These are phyloP conservation scores for Fagopyrum esculentum DNA, from an alignment of 148 eudicot species.

Conservation along the genomic window DNA sequence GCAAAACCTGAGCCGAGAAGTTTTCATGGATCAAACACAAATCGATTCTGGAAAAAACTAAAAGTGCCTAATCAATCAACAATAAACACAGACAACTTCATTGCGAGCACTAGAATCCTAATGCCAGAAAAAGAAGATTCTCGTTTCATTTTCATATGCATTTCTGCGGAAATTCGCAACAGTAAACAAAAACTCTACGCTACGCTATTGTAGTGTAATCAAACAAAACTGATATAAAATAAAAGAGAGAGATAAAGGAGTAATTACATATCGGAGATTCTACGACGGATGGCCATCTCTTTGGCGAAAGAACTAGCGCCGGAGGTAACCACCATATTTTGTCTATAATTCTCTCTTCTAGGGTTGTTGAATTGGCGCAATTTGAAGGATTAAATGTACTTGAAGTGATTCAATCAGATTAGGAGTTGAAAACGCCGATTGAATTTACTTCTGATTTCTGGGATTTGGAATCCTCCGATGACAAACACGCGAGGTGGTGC, in stretches of 20 bases:
- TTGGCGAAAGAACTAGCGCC: conserved; percentile 44
- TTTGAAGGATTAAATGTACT: background rate
- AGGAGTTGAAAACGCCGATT: background rate
- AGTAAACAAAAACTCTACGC: background rate
- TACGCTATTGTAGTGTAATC: background rate
- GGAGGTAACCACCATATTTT: conserved; percentile 56
- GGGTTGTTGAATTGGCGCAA: conserved; percentile 1
- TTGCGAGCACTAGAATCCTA: background rate
- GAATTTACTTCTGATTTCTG: background rate
- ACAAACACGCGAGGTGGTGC: background rate
- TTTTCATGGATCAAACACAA: background rate
- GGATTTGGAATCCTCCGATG: background rate
- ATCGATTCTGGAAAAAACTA: background rate
- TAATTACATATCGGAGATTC: conserved; percentile 56
- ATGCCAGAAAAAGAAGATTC: background rate
- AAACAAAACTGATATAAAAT: background rate
- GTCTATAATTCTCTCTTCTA: conserved; percentile 7
- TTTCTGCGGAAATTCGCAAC: background rate
- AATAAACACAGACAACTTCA: background rate
- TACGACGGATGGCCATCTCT: conserved; percentile 58
- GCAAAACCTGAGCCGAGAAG: background rate
- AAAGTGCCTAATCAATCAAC: background rate
- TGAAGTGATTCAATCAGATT: background rate
- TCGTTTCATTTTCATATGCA: background rate
- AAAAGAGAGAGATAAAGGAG: conserved; percentile 9